Conservation (phyloP, 768 basidiomycete genomes). For the Lyophyllum shimeji region DNA sequence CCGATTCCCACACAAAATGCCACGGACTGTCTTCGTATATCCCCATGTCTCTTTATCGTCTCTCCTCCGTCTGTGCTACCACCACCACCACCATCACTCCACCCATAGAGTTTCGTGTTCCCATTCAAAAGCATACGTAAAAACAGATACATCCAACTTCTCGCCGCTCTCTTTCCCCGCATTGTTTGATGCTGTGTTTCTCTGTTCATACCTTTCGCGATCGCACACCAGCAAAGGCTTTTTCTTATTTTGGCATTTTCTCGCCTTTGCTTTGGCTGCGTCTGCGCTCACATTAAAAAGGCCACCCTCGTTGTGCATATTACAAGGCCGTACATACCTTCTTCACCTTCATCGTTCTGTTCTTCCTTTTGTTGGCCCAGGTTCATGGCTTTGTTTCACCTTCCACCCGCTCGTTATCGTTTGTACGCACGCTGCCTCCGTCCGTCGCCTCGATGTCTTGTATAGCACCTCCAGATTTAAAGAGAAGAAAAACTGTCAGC, state of each 20-base stretch:
- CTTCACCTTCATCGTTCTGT: too few species aligned
- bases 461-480: not conserved
- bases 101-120: not conserved
- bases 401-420: not conserved
- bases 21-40: not conserved
- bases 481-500: not conserved
- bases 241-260: not conserved
- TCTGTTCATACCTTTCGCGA: not conserved
- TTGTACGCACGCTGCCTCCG: not conserved
- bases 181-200: not conserved
- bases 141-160: not conserved
- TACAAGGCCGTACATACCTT: too few species aligned
- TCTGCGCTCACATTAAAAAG: too few species aligned
- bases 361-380: not conserved
- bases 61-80: not conserved
- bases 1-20: not conserved
- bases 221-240: too few species aligned
- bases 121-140: not conserved
- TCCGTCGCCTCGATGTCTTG: not conserved
- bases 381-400: not conserved
- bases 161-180: not conserved
- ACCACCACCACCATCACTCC: not conserved
- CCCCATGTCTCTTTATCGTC: not conserved
- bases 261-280: too few species aligned
- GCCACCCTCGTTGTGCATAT: too few species aligned